Evolutionary conservation across 2,329 filamentous ascomycete genomes (phyloP), one percentile per base, ranked within the genome.

Genomic region (Cladosporium sp.): DNA sequence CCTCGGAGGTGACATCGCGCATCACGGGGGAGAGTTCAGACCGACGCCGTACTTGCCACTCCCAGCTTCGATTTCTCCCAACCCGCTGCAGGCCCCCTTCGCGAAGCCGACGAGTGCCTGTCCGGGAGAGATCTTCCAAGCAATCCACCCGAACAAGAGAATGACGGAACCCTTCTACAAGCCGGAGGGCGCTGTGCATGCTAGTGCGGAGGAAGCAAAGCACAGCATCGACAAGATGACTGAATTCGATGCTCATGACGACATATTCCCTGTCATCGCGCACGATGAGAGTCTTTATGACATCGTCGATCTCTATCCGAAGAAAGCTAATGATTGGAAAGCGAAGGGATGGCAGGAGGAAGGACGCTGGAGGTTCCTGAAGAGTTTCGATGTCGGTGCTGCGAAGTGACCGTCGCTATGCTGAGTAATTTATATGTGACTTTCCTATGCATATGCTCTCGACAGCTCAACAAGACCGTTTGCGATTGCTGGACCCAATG

Each of bases 291-390:
- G 61, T 52, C 54, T 79, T 43, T 48, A 72, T 33, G 64, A 68
- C 19, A 65, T 76, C 28, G 62, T 76, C 1, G 73, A 77, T 6
- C 74, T 79, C 54, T 82, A 77, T 58, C 78, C 78, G 0, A 66
- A 70, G 46, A 66, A 59, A n/a, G 71, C 73, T 9, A 76, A 79
- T 57, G 68, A 67, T 5, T 80, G 77, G 64, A 61, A 65, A 53
- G 56, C 67, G 52, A 74, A 77, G 57, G 73, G 70, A 0, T 76
- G 74, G 72, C 70, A 65, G n/a, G 59, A 69, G 44, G 68, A 74
- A 54, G 64, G 64, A 1, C 64, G 71, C 33, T 82, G 77, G 78
- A 63, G 66, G 44, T 81, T 80, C 59, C 62, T 81, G 59, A 70
- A 66, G 38, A 76, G 79, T 50, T 77, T 77, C 56, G 64, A 41